Evolutionary conservation across 345 rosid species (phyloP), one percentile per base, ranked within the genome.

Genomic region (Geranium rotundifolium): DNA sequence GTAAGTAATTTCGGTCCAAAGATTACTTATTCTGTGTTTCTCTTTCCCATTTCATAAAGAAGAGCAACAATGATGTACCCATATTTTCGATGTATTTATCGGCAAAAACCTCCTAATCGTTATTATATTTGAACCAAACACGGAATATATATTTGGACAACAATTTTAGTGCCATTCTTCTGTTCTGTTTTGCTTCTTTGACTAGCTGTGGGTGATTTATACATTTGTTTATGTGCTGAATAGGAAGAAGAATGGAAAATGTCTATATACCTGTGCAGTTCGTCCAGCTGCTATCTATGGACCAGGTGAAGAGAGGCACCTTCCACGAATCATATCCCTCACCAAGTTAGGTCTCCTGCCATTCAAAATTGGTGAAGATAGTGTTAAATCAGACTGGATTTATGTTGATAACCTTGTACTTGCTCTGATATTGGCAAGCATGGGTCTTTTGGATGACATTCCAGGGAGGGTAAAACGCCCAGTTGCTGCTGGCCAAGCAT

Each of bases 261-360:
- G 71, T 61, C 76, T 89, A 54, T 85, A 84, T 62, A 85, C 98
- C 0, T 89, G 95, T 76, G 93, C 91, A 0, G 61, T 92, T 39
- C 96, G 96, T 63, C 95, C 96, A 34, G 96, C 98, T 61, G 96
- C 98, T 59, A 87, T 92, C 41, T 89, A 92, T 64, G 96, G 96
- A 65, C 98, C 89, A 0, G 95, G 98, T 3, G 96, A 92, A 81
- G 96, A 89, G 68, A 80, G 98, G 58, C 98, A 87, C 75, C 73
- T 92, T 63, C 98, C 95, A 18, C 84, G 98, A 79, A 85, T 92
- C 56, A 63, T 92, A 63, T 80, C 82, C 41, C 69, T 82, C 54
- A 86, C 90, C 0, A 84, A 89, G 78, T 29, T 89, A 58, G 95
- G 96, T 57, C 74, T 92, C 64, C 12, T 82, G 18, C 73, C 69